Evolutionary conservation across 371 early-diverging fungal species (phyloP).

Genomic region (Mortierella sp.): DNA sequence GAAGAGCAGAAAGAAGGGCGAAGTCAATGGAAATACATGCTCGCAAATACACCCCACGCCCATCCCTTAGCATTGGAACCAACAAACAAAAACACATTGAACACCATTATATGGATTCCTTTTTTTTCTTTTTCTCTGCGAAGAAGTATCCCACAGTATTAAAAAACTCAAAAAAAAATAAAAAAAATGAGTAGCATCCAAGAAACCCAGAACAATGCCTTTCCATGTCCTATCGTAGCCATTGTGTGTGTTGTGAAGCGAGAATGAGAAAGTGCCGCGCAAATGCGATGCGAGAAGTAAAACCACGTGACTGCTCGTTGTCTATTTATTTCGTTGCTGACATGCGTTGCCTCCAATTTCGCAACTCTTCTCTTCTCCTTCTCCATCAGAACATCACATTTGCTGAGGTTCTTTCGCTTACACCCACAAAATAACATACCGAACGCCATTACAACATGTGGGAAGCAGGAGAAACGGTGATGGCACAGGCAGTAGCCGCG

Average conservation of each 20-base stretch:
- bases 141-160: neutral
- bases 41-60: neutral
- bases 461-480: slow-evolving; percentile 72
- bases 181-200: slow-evolving; percentile 8
- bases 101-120: neutral
- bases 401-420: neutral
- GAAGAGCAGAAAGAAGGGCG: neutral
- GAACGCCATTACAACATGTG: slow-evolving; percentile 56
- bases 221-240: neutral
- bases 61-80: slow-evolving; percentile 1
- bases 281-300: neutral
- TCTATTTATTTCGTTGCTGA: neutral
- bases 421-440: neutral
- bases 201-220: neutral
- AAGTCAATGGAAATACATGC: neutral
- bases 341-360: slow-evolving; percentile 2
- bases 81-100: neutral
- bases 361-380: neutral
- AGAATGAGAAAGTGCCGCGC: neutral
- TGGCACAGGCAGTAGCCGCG: slow-evolving; percentile 63
- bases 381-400: neutral
- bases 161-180: slow-evolving; percentile 5
- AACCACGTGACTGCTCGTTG: neutral
- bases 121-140: slow-evolving; percentile 3
- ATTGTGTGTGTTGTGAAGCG: neutral